Conservation (phyloP, 441 rosid species). For the Mallotus repandus region DNA sequence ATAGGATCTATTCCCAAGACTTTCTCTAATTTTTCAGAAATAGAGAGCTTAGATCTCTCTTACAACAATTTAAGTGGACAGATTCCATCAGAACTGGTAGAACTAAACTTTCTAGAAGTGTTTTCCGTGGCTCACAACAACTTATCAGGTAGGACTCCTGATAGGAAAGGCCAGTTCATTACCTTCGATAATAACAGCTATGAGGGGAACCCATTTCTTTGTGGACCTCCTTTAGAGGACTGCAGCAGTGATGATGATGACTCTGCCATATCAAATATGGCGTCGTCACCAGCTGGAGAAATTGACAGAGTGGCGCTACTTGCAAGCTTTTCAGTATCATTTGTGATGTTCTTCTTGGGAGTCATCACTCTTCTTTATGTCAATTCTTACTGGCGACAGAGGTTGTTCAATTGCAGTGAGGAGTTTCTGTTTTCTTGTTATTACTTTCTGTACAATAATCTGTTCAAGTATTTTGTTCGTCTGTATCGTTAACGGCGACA, state of each 20-base stretch:
- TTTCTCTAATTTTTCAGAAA: background rate
- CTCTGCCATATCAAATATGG: background rate
- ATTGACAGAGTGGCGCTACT: background rate
- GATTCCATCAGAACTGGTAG: background rate
- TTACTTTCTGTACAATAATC: background rate
- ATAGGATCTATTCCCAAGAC: constrained; percentile 11
- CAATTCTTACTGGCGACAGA: constrained; percentile 1
- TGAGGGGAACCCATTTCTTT: constrained; percentile 9
- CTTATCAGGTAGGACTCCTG: constrained; percentile 19
- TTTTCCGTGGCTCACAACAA: constrained; percentile 21
- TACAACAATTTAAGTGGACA: constrained; percentile 10
- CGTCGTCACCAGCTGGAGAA: too few species aligned
- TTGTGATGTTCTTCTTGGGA: background rate
- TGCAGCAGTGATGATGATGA: background rate
- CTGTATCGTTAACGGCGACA: too few species aligned
- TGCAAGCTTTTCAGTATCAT: constrained; percentile 7
- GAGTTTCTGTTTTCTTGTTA: background rate
- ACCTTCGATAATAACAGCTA: background rate
- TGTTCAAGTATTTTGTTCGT: too few species aligned
- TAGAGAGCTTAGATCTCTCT: constrained; percentile 27
- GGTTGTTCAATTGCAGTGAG: background rate
- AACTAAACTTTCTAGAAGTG: background rate
- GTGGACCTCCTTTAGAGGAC: background rate
- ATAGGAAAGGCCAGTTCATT: background rate
- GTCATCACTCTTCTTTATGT: background rate